A percentile compares a stretch with the other conserved stretches of the same genome.
phyloP scores from a whole-genome alignment of 129 eudicot genomes.

The Flaveria trinervia region DNA sequence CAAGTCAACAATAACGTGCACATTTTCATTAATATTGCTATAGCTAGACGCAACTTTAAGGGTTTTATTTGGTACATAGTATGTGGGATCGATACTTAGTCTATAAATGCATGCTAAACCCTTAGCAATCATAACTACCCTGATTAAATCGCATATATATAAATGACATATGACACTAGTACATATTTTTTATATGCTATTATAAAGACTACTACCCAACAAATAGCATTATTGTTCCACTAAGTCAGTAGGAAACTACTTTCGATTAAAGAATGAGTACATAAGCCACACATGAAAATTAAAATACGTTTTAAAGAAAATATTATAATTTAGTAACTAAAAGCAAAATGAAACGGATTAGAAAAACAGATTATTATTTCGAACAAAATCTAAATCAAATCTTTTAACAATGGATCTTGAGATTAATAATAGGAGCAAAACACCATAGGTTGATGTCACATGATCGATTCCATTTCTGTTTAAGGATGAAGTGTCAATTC shows the following conservation, averaged over 20 bases:
- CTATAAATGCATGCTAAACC: background rate
- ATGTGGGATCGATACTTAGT: background rate
- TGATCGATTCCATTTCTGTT: background rate
- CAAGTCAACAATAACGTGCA: background rate
- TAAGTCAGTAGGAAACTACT: constrained; percentile 19
- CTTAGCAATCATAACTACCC: background rate
- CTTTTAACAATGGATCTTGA: background rate
- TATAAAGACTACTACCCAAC: background rate
- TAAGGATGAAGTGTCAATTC: background rate
- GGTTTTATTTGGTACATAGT: background rate
- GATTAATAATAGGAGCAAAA: background rate
- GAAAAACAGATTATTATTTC: background rate
- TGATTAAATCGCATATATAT: background rate
- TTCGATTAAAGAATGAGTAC: background rate
- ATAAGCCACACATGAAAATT: constrained; percentile 19
- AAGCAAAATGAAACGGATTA: background rate
- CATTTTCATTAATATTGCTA: background rate
- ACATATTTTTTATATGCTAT: background rate
- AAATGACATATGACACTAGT: background rate
- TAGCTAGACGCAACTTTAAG: background rate
- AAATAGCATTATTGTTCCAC: constrained; percentile 1
- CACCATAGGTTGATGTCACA: background rate
- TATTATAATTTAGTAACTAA: background rate
- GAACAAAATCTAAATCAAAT: background rate
- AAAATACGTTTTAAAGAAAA: background rate